These are phyloP conservation scores for Diaporthe vexans DNA, from an alignment of 2,329 filamentous ascomycete genomes.

Conservation along the genomic window DNA sequence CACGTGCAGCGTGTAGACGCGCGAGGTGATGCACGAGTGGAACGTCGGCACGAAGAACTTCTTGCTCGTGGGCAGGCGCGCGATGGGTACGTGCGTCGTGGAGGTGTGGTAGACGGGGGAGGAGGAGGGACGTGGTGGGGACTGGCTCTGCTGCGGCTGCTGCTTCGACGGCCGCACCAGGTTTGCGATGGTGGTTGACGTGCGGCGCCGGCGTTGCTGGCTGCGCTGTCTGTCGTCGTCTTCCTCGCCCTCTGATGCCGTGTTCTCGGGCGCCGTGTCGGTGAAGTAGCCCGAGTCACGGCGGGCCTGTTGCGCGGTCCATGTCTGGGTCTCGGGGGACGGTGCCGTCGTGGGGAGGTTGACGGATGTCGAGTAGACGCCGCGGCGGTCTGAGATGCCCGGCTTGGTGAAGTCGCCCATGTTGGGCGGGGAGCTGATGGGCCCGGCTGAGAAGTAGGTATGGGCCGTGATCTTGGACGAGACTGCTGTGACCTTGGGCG, in stretches of 20 bases:
- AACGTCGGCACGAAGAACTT: conserved; percentile 70
- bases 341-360: conserved; percentile 54
- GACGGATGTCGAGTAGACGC: conserved; percentile 62
- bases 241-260: conserved; percentile 53
- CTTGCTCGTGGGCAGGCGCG: conserved; percentile 58
- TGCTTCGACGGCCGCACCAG: conserved; percentile 25
- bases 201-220: conserved; percentile 27
- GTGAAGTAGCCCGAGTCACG: conserved; percentile 69
- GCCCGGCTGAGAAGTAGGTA: conserved; percentile 65
- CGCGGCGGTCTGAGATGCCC: conserved; percentile 57
- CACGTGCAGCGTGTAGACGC: conserved; percentile 67
- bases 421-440: conserved; percentile 64
- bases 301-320: conserved; percentile 57
- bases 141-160: background rate
- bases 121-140: conserved; percentile 45
- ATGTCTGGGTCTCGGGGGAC: conserved; percentile 53
- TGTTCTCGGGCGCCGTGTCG: conserved; percentile 53
- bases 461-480: conserved; percentile 65
- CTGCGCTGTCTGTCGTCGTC: conserved; percentile 42
- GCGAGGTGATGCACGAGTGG: conserved; percentile 69
- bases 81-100: conserved; percentile 62
- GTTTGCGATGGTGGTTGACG: conserved; percentile 21
- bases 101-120: conserved; percentile 57
- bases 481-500: conserved; percentile 64
- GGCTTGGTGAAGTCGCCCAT: conserved; percentile 59